These are phyloP conservation scores for Golubevia sp. DNA, from an alignment of 1,284 basidiomycete genomes.

Conservation along the genomic window DNA sequence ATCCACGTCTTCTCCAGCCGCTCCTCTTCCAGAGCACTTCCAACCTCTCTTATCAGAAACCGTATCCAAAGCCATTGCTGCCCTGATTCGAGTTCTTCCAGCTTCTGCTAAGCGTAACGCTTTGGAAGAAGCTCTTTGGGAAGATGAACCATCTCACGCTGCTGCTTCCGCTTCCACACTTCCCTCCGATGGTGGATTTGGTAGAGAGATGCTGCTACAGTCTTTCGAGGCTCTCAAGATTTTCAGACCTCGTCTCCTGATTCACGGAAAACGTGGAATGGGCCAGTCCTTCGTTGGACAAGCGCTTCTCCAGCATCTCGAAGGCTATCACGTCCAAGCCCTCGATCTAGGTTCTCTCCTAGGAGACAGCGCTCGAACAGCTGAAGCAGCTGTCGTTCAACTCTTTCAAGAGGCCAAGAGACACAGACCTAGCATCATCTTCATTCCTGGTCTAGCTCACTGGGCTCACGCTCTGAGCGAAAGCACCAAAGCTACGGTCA, in stretches of 20 bases:
- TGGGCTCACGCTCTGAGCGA: slow-evolving; percentile 50
- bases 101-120: slow-evolving; percentile 42
- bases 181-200: slow-evolving; percentile 42
- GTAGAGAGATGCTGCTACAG: slow-evolving; percentile 55
- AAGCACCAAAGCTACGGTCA: slow-evolving; percentile 41
- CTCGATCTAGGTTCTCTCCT: slow-evolving; percentile 48
- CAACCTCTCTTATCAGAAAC: slow-evolving; percentile 31
- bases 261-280: slow-evolving; percentile 50
- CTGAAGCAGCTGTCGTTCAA: slow-evolving; percentile 53
- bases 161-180: slow-evolving; percentile 5
- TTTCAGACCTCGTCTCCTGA: slow-evolving; percentile 53
- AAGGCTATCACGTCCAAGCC: slow-evolving; percentile 56
- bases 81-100: slow-evolving; percentile 44
- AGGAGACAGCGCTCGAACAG: slow-evolving; percentile 51
- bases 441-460: slow-evolving; percentile 49
- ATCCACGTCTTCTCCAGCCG: slow-evolving; percentile 33
- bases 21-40: slow-evolving; percentile 47
- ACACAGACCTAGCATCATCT: slow-evolving; percentile 56
- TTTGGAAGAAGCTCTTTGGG: slow-evolving; percentile 56
- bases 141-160: slow-evolving; percentile 32
- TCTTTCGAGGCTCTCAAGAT: slow-evolving; percentile 52
- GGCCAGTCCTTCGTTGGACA: slow-evolving; percentile 46
- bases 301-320: slow-evolving; percentile 53
- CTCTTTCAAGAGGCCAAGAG: slow-evolving; percentile 56
- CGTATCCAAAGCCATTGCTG: slow-evolving; percentile 26